These are phyloP conservation scores for Apiospora hydei DNA, from an alignment of 2,329 filamentous ascomycete genomes.

Conservation along the genomic window DNA sequence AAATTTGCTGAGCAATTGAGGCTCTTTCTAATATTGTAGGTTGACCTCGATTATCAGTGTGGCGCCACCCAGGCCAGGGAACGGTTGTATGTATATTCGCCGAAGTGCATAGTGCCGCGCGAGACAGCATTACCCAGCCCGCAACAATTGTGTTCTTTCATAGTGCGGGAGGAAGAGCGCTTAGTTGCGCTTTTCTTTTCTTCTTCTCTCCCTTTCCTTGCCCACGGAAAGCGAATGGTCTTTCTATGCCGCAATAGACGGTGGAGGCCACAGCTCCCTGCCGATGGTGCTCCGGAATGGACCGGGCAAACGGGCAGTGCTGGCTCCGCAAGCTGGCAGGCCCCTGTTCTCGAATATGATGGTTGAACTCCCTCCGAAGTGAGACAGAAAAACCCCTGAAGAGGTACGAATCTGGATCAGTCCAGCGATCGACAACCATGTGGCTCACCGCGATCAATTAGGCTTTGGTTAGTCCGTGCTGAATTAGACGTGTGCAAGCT, in stretches of 20 bases:
- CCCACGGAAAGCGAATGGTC: not conserved
- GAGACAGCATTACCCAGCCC: not conserved
- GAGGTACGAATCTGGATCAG: constrained; percentile 22
- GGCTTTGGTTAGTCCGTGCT: constrained; percentile 22
- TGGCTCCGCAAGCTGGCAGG: not conserved
- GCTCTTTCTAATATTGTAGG: constrained; percentile 14
- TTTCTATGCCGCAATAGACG: constrained; percentile 15
- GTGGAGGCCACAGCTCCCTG: constrained; percentile 18
- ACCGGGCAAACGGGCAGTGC: constrained; percentile 18
- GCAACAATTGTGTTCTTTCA: not conserved
- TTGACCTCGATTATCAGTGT: not conserved
- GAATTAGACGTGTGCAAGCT: constrained; percentile 24
- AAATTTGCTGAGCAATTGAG: not conserved
- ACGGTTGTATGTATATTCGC: not conserved
- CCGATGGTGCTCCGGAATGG: constrained; percentile 10
- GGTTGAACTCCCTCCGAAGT: constrained; percentile 12
- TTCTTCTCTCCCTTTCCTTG: not conserved
- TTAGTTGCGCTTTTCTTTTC: not conserved
- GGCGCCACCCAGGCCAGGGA: not conserved
- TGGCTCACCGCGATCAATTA: constrained; percentile 32
- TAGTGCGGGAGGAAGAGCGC: not conserved
- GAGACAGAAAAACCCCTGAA: constrained; percentile 13
- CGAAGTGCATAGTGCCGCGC: not conserved
- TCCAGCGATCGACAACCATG: constrained; percentile 34
- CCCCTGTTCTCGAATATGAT: not conserved